phyloP scores from a whole-genome alignment of 2,329 filamentous ascomycete genomes.

The Trichoderma guizhouense region DNA sequence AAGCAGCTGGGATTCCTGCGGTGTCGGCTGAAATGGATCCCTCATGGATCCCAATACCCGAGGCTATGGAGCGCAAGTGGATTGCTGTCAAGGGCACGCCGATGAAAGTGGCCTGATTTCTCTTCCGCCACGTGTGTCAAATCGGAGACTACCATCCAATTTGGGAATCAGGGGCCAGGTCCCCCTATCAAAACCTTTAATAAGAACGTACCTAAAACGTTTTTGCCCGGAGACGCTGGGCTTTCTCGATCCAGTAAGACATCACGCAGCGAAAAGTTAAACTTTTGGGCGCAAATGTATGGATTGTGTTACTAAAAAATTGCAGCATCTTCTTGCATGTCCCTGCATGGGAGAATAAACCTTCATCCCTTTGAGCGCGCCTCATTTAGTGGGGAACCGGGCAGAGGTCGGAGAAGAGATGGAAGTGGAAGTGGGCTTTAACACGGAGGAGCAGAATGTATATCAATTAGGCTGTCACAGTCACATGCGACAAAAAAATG shows the following conservation, averaged over 20 bases:
- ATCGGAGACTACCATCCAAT: background rate
- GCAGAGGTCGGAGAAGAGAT: background rate
- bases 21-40: conserved; percentile 13
- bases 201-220: background rate
- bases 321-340: background rate
- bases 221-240: background rate
- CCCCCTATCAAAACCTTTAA: background rate
- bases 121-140: background rate
- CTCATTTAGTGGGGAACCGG: background rate
- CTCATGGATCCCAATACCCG: background rate
- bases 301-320: background rate
- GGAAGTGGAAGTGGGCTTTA: background rate
- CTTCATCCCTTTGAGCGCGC: background rate
- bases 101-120: conserved; percentile 12
- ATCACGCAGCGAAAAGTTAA: background rate
- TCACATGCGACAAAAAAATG: background rate
- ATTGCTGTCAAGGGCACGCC: background rate
- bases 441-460: background rate
- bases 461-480: background rate
- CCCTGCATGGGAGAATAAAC: background rate
- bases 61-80: background rate
- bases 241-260: background rate
- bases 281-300: background rate
- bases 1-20: background rate
- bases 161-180: background rate